Evolutionary conservation across 257 asterid genomes (phyloP), one percentile per base, ranked within the genome.

Genomic region (Fraxinus anomala): DNA sequence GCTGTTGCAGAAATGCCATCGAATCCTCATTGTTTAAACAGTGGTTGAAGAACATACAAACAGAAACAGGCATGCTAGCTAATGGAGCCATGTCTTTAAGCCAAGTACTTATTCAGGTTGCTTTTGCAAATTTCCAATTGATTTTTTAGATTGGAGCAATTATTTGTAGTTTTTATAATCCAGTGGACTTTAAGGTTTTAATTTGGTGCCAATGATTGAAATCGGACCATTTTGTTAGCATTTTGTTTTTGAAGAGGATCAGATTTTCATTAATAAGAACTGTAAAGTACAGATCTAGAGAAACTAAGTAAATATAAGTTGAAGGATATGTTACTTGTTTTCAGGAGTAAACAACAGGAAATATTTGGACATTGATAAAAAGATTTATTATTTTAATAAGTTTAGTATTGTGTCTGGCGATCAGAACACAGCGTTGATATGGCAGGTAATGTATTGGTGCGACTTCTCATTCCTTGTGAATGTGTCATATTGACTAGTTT

Each of bases 81-180:
- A 84, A 84, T 76, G 98, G 96, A 77, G 88, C 80, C 76, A 88
- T 91, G 97, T 83, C 86, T 63, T 70, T 94, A 66, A 84, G 65
- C 72, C 89, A 87, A 84, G 93, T 94, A 70, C 86, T 86, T 74
- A 91, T 94, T 80, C 98, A 94, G 98, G 99, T 94, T 70, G 56
- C 80, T 84, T 40, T 26, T 21, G 63, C 63, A 73, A 49, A 51
- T 44, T 63, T 31, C 39, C 19, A 0, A 17, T 30, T 70, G n/a
- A 31, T 72, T 75, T 37, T 68, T 54, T 66, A 72, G 42, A 39
- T 68, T 65, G 72, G 73, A 19, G 59, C 61, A 49, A 7, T 78
- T 47, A 16, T 28, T 76, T 54, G 37, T 24, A 47, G 12, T 26
- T 42, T 75, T 33, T 33, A 17, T 26, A 24, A 1, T 75, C 51